Base-by-base conservation (phyloP, 2,329 filamentous ascomycete species). In the Orbilia javanica region DNA sequence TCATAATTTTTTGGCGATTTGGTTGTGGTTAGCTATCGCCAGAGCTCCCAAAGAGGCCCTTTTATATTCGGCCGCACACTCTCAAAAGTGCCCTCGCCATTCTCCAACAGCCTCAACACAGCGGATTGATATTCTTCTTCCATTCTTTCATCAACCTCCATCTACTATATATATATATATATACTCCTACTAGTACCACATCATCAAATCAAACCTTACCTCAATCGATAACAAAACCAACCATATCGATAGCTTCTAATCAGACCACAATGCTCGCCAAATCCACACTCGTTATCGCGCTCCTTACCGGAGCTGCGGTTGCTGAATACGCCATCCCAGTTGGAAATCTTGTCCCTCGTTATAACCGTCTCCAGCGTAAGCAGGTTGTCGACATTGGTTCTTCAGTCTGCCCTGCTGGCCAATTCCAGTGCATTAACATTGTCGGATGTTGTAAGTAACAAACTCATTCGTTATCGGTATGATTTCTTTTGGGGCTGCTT, bases 381-480 rank as follows among this genome's bases (percentile, higher is more conserved):
- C 74, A 78, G 52, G 44, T 34, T 25, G 13, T 68, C 0, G 62
- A 72, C 7, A 44, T 68, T 10, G 74, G 52, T 8, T 20, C 60
- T 29, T 67, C 74, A 8, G 27, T 48, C 31, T 78, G 74, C 27
- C 67, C 74, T 0, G 67, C 60, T 13, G 62, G 67, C 25, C 67
- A 72, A 63, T 72, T 63, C 27, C 52, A 67, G 42, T 78, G 74
- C 36, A 48, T 39, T 13, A 63, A 46, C 34, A 62, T 78, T 29
- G 67, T 55, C 10, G 74, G 74, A 55, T 78, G 74, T 52, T 78
- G 74, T 78, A 67, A 34, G 73, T 71, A 44, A 1, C 29, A 36
- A 20, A 36, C 25, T 48, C 13, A 53, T 15, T 5, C 18, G 18
- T 27, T 8, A 27, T 39, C 20, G 22, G 10, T 68, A 10, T 11